Base-by-base conservation (phyloP, 148 eudicot species). In the Mesembryanthemum crystallinum region DNA sequence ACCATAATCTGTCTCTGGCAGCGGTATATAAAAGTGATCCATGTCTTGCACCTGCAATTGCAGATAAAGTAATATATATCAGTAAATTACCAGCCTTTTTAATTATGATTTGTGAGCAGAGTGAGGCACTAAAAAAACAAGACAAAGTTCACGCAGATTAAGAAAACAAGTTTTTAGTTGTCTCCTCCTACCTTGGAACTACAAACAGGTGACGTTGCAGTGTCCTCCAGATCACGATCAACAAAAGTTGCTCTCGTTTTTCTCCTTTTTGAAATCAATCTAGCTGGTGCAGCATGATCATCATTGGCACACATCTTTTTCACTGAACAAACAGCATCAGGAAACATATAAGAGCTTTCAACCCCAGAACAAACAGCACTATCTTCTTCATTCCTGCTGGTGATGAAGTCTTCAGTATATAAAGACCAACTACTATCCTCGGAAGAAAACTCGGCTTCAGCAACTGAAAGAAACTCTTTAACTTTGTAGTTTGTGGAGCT, bases 171-270 rank as follows among this genome's bases (percentile, higher is more conserved):
- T 14, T 11, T 10, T 42, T 7, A 37, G 9, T n/a, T 39, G 18
- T 5, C 72, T 57, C 23, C 39, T 35, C 73, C 27, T 74, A 79
- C 77, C 77, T 59, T 64, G 37, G 65, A 62, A 61, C 52, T 68
- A 71, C 47, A 49, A 35, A 61, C 69, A 67, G 82, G 82, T 7
- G 82, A 79, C 25, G 24, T 74, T 24, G 82, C 82, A 51, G 82
- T 79, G 55, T 79, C 78, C 65, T 79, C 82, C 57, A 79, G 59
- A 13, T 79, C 78, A 74, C 52, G 75, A 74, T 79, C 82, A 61
- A 79, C n/a, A 61, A 20, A 73, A 67, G 32, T 18, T 7, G 51
- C 74, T 51, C 18, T 32, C 2, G 18, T 68, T 55, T 79, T 79
- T 51, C 82, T 74, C 30, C 73, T 68, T 69, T 74, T 79, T 7